Evolutionary conservation across 495 filamentous ascomycete genomes (phyloP).

Genomic region (Neurospora hispaniola): DNA sequence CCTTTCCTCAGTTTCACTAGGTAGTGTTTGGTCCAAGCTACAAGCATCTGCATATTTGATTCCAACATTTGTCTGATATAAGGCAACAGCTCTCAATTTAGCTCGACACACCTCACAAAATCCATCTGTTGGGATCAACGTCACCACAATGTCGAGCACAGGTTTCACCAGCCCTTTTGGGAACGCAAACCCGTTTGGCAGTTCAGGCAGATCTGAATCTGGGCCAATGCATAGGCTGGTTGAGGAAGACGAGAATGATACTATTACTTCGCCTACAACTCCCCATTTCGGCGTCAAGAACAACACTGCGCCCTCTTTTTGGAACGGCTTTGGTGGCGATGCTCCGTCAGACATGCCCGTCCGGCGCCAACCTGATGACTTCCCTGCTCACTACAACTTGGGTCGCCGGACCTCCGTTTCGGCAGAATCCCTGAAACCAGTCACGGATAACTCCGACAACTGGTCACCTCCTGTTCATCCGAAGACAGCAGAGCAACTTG

Average conservation of each 20-base stretch:
- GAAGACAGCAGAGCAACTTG: slow-evolving; percentile 72
- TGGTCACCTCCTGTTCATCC: slow-evolving; percentile 80
- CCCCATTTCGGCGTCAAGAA: slow-evolving; percentile 30
- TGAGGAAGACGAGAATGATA: slow-evolving; percentile 52
- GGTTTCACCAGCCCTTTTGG: slow-evolving; percentile 46
- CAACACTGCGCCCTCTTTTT: slow-evolving; percentile 20
- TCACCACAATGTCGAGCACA: slow-evolving; percentile 34
- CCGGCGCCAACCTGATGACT: slow-evolving; percentile 48
- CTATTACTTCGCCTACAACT: slow-evolving; percentile 45
- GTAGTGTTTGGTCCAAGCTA: background rate
- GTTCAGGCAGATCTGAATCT: slow-evolving; percentile 20
- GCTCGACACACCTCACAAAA: background rate
- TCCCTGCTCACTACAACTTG: slow-evolving; percentile 90
- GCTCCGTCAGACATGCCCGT: slow-evolving; percentile 27
- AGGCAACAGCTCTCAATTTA: background rate
- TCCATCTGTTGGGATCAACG: background rate
- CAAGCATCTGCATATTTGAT: background rate
- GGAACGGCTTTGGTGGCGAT: slow-evolving; percentile 40
- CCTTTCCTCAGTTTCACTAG: background rate
- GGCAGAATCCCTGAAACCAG: slow-evolving; percentile 88
- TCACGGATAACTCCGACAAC: slow-evolving; percentile 68
- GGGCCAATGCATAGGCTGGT: slow-evolving; percentile 40
- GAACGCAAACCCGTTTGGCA: slow-evolving; percentile 43
- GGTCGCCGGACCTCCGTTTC: slow-evolving; percentile 91
- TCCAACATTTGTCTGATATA: background rate